phyloP scores from a whole-genome alignment of 805 yeast species.

The Wickerhamiella brachini region DNA sequence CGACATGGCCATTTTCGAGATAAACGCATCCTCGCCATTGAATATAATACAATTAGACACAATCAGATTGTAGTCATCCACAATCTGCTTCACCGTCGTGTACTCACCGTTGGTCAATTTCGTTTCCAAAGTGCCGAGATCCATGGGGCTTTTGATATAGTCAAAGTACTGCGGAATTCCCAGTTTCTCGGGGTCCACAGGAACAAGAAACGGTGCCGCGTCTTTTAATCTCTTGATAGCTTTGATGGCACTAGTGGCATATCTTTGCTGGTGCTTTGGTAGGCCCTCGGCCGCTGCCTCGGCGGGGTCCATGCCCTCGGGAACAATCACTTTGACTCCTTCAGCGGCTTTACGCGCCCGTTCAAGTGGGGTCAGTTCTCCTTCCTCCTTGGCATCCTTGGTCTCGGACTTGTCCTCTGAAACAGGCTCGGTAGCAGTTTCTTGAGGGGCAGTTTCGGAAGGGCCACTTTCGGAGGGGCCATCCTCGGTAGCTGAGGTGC shows the following conservation, averaged over 20 bases:
- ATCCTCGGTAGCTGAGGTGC: conserved; percentile 27
- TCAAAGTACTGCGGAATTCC: conserved; percentile 87
- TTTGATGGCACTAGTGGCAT: conserved; percentile 62
- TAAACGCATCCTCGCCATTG: conserved; percentile 72
- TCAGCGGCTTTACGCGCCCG: conserved; percentile 17
- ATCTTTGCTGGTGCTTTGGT: conserved; percentile 63
- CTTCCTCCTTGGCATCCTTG: not conserved
- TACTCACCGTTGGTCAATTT: conserved; percentile 62
- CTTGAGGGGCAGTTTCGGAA: too few species aligned
- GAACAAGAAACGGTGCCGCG: conserved; percentile 76
- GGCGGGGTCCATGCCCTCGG: conserved; percentile 18
- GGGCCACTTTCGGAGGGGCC: not conserved
- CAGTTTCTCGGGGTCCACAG: conserved; percentile 79
- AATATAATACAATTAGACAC: conserved; percentile 69
- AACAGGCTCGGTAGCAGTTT: too few species aligned
- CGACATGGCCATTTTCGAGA: conserved; percentile 83
- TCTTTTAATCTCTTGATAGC: conserved; percentile 85
- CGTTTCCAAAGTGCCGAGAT: conserved; percentile 75
- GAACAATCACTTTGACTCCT: conserved; percentile 10
- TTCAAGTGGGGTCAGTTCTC: conserved; percentile 14
- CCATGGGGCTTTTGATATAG: conserved; percentile 81
- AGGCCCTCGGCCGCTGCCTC: conserved; percentile 17
- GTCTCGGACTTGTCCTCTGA: conserved; percentile 1
- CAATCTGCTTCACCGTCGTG: conserved; percentile 51
- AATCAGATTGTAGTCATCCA: conserved; percentile 71